phyloP scores from a whole-genome alignment of 2,329 filamentous ascomycete genomes.

The Fusarium denticulatum region DNA sequence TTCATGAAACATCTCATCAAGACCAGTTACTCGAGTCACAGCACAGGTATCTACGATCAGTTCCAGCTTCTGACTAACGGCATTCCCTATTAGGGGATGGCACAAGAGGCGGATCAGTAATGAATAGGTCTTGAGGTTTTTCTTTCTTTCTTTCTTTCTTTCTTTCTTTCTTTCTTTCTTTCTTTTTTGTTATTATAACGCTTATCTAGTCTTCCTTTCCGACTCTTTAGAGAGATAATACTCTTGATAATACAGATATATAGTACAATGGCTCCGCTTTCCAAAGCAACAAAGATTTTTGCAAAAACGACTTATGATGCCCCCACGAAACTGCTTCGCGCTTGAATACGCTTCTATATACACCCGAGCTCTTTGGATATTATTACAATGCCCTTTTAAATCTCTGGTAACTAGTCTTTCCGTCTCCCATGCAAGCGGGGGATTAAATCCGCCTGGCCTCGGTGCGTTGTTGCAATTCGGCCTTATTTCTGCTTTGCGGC shows the following conservation, averaged over 20 bases:
- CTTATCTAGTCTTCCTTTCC: conserved; percentile 1
- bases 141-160: no score
- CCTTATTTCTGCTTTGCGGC: conserved; percentile 38
- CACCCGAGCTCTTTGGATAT: neutral
- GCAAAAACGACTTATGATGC: neutral
- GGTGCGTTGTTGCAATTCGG: neutral
- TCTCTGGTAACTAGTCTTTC: neutral
- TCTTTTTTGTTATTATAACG: neutral
- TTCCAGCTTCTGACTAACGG: conserved; percentile 98
- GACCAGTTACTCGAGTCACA: conserved; percentile 90
- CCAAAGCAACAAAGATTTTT: neutral
- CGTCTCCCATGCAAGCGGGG: neutral
- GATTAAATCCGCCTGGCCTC: neutral
- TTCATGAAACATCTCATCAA: conserved; percentile 90
- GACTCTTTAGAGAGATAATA: neutral
- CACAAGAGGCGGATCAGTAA: conserved; percentile 1
- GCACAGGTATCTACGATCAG: conserved; percentile 95
- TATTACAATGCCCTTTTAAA: neutral
- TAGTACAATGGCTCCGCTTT: conserved; percentile 9
- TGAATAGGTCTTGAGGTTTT: neutral
- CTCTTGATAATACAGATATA: conserved; percentile 21
- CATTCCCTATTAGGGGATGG: conserved; percentile 79
- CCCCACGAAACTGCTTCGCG: neutral
- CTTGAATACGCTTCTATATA: neutral
- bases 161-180: neutral